These are phyloP conservation scores for Penicillium brevicompactum DNA, from an alignment of 2,329 filamentous ascomycete genomes.

Conservation along the genomic window DNA sequence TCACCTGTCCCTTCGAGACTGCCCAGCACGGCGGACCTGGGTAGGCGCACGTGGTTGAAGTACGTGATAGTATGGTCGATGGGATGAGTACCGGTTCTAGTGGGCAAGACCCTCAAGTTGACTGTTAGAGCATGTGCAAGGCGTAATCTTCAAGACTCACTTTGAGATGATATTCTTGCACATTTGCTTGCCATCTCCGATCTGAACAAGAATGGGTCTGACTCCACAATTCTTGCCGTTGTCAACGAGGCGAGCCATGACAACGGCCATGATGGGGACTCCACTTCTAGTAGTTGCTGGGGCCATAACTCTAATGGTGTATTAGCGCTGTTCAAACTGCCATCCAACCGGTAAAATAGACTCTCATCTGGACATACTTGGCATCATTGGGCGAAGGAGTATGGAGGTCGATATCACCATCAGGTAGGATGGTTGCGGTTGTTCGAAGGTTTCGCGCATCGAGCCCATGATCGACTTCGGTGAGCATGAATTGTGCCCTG, in stretches of 20 bases:
- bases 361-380: constrained; percentile 25
- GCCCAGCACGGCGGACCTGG: constrained; percentile 30
- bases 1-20: constrained; percentile 14
- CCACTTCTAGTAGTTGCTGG: constrained; percentile 15
- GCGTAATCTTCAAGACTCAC: neutral
- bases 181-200: constrained; percentile 30
- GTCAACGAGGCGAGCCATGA: constrained; percentile 37
- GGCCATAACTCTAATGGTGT: constrained; percentile 6
- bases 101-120: constrained; percentile 20
- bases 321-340: neutral
- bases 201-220: constrained; percentile 34
- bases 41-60: constrained; percentile 35
- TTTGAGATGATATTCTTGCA: constrained; percentile 30
- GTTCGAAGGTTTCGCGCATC: constrained; percentile 45
- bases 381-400: constrained; percentile 34
- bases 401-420: constrained; percentile 39
- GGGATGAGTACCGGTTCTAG: constrained; percentile 33
- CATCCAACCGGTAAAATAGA: no score
- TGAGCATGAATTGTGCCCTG: constrained; percentile 41
- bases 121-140: no score
- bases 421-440: constrained; percentile 35
- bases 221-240: constrained; percentile 28
- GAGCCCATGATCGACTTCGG: constrained; percentile 44
- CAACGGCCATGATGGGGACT: constrained; percentile 32
- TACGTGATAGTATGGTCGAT: constrained; percentile 35